These are phyloP conservation scores for Salinomyces thailandicus DNA, from an alignment of 2,329 filamentous ascomycete species.

Conservation along the genomic window DNA sequence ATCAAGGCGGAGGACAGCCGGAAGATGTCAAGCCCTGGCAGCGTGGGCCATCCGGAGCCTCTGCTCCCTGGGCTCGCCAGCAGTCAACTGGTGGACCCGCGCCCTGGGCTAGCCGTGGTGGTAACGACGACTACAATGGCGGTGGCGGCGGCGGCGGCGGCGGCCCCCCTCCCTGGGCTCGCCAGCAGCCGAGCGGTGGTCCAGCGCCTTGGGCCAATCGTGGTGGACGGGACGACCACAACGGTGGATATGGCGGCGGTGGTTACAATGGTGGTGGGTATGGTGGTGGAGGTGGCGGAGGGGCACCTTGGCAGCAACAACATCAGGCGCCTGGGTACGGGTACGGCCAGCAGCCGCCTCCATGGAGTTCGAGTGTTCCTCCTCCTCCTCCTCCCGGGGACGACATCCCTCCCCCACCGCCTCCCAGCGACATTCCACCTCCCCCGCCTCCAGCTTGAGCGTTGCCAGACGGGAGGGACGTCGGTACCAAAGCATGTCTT, in stretches of 20 bases:
- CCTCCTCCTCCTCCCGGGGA: conserved; percentile 42
- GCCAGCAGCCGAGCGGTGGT: conserved; percentile 17
- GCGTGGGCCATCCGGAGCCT: conserved; percentile 20
- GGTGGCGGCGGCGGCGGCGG: conserved; percentile 17
- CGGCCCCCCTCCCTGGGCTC: conserved; percentile 12
- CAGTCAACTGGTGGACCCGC: conserved; percentile 21
- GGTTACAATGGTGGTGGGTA: conserved; percentile 13
- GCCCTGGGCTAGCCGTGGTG: conserved; percentile 26
- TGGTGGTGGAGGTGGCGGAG: conserved; percentile 11
- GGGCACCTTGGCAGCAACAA: conserved; percentile 22
- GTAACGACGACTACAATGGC: conserved; percentile 11
- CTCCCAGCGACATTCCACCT: conserved; percentile 51
- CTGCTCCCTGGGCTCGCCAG: conserved; percentile 28
- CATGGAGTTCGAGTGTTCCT: conserved; percentile 23
- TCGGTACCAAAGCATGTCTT: too few relatives aligned
- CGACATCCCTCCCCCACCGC: conserved; percentile 51
- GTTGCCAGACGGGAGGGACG: too few relatives aligned
- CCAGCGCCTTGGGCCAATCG: conserved; percentile 29
- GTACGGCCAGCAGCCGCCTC: conserved; percentile 14
- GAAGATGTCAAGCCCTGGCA: conserved; percentile 35
- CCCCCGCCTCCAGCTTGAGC: conserved; percentile 47
- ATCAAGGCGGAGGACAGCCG: conserved; percentile 50
- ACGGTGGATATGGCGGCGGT: conserved; percentile 8
- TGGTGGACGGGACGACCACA: conserved; percentile 6
- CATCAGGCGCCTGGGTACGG: conserved; percentile 5